These are phyloP conservation scores for Naumovozyma baii DNA, from an alignment of 805 yeast genomes.

Conservation along the genomic window DNA sequence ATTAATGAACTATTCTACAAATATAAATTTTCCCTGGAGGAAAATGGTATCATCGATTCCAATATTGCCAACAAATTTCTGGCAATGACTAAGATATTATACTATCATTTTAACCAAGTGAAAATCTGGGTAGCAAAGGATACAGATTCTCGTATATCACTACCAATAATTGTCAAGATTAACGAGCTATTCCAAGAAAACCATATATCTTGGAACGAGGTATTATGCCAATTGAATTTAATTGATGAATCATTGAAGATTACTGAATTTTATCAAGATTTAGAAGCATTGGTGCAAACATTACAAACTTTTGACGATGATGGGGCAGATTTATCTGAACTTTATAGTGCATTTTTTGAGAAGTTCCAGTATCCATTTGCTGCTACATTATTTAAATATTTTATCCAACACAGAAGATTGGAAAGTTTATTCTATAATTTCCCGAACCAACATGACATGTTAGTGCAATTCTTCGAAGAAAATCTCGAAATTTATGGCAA, in stretches of 20 bases:
- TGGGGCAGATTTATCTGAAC: constrained; percentile 30
- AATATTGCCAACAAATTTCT: constrained; percentile 16
- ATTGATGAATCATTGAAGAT: constrained; percentile 47
- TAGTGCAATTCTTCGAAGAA: constrained; percentile 41
- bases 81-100: constrained; percentile 35
- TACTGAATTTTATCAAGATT: constrained; percentile 58
- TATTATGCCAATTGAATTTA: constrained; percentile 42
- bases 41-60: constrained; percentile 1
- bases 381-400: constrained; percentile 46
- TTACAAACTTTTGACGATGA: constrained; percentile 33
- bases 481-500: constrained; percentile 36
- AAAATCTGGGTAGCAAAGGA: constrained; percentile 23
- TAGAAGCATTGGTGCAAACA: constrained; percentile 48
- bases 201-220: constrained; percentile 46
- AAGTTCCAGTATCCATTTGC: constrained; percentile 66
- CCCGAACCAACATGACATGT: constrained; percentile 39
- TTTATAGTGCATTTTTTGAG: constrained; percentile 45
- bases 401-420: constrained; percentile 43
- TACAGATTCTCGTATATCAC: not conserved
- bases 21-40: constrained; percentile 21
- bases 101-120: constrained; percentile 32
- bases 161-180: constrained; percentile 8
- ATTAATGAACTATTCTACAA: constrained; percentile 35
- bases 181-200: constrained; percentile 25
- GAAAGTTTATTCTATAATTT: constrained; percentile 48